These are phyloP conservation scores for Tricholoma terreum DNA, from an alignment of 768 basidiomycete species.

Conservation along the genomic window DNA sequence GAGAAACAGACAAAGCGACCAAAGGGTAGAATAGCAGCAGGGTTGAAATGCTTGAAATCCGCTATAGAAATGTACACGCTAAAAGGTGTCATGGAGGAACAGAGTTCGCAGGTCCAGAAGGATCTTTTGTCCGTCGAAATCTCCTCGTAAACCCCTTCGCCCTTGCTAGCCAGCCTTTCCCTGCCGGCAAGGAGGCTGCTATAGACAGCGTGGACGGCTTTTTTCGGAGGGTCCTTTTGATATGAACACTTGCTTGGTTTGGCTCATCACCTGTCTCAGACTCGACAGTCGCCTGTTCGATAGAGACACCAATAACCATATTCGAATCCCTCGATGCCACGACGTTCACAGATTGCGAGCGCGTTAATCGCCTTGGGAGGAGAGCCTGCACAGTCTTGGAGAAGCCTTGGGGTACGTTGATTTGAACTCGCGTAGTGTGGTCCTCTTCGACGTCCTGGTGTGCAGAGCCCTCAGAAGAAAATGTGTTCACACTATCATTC, in stretches of 20 bases:
- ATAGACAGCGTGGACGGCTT: constrained; percentile 34
- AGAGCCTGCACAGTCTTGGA: constrained; percentile 40
- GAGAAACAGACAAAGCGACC: not conserved
- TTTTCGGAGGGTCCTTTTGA: constrained; percentile 29
- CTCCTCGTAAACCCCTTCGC: constrained; percentile 43
- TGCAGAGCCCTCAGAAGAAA: constrained; percentile 39
- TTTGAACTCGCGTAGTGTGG: constrained; percentile 49
- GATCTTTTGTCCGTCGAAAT: constrained; percentile 38
- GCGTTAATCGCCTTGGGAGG: constrained; percentile 44
- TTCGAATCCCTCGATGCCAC: constrained; percentile 27
- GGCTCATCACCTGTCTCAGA: constrained; percentile 24
- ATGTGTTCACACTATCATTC: constrained; percentile 44
- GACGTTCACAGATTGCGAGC: constrained; percentile 38
- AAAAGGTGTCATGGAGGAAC: constrained; percentile 3
- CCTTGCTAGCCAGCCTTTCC: constrained; percentile 28
- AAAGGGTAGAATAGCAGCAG: not conserved
- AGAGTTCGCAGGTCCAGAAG: not conserved
- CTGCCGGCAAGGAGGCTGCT: constrained; percentile 18
- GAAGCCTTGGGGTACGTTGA: constrained; percentile 40
- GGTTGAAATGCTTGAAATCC: not conserved
- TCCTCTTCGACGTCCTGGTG: constrained; percentile 36
- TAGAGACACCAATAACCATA: constrained; percentile 45
- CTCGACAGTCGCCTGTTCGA: constrained; percentile 44
- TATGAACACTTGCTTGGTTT: constrained; percentile 30
- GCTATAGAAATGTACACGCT: not conserved